Conservation (phyloP, 768 basidiomycete species). For the Rhizopogon vinicolor region DNA sequence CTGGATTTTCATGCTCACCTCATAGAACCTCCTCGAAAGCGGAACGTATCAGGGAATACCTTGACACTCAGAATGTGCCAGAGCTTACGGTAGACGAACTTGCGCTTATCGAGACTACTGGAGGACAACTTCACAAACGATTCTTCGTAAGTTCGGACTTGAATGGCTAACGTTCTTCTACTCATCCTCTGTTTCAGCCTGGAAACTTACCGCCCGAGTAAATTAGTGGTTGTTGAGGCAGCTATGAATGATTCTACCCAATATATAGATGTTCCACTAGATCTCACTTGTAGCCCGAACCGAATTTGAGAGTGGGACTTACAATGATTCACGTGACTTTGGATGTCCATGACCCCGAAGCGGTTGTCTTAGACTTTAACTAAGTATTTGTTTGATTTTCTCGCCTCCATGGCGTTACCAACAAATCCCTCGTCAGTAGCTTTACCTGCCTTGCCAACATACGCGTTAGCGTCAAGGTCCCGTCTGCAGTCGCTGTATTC, state of each 20-base stretch:
- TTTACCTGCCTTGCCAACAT: constrained; percentile 23
- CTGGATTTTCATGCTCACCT: background rate
- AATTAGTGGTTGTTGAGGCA: background rate
- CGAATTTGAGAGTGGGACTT: background rate
- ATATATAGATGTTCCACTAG: background rate
- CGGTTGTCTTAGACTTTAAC: too few relatives aligned
- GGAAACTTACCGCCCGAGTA: constrained; percentile 17
- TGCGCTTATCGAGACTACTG: constrained; percentile 19
- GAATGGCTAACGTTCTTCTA: background rate
- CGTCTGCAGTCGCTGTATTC: constrained; percentile 83
- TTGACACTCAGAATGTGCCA: constrained; percentile 24
- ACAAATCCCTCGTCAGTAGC: background rate
- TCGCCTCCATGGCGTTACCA: constrained; percentile 15
- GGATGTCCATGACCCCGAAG: too few relatives aligned
- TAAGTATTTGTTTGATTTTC: background rate
- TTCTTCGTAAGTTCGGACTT: constrained; percentile 18
- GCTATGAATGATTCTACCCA: background rate
- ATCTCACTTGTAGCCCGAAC: background rate
- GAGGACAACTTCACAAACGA: constrained; percentile 18
- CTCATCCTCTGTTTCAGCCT: constrained; percentile 6
- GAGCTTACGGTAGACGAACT: constrained; percentile 23
- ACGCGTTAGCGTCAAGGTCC: constrained; percentile 27
- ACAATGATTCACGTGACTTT: background rate
- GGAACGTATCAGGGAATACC: constrained; percentile 28
- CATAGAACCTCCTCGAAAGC: constrained; percentile 29